Base-by-base conservation (phyloP, 805 yeast species). In the Wickerhamomyces tratensis region DNA sequence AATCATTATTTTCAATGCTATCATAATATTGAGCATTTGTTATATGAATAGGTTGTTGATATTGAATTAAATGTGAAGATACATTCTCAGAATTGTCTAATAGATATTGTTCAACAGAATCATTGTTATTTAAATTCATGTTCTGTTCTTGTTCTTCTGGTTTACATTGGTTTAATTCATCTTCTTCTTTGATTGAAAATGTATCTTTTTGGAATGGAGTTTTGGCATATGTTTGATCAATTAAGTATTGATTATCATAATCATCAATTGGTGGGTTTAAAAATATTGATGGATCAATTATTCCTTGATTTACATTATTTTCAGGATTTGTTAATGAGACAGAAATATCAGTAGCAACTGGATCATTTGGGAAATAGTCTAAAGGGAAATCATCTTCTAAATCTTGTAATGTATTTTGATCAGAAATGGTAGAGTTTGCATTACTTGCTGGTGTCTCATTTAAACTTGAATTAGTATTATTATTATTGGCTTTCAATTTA, bases 361-460 rank as follows among this genome's bases (percentile, higher is more conserved):
- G 14, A 14, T 63, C 68, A 5, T 64, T 61, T 20, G 78, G 77
- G 53, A 82, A 71, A 54, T 79, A 81, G 50, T 82, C 88, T 43
- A 82, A 59, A 5, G 89, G 88, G 62, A 82, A 82, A 53, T 81
- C 88, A 46, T 79, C 37, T n/a, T 36, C 39, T 15, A 36, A 37
- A 14, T 39, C 31, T 11, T 20, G 20, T 20, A 36, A n/a, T 20
- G 34, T 13, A 13, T 31, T 20, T 13, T 26, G 20, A 29, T 33
- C 44, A 31, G 38, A n/a, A 33, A 9, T 36, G 25, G 39, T 5
- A 20, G 43, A 27, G 30, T 7, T 27, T 27, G 30, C 10, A 8
- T 27, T 27, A 27, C 7, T 33, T 33, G 35, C 12, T 33, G 15
- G 35, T 33, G 20, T 20, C 20, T 20, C 20, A 20, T 20, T 20